Conservation (phyloP, 2,329 filamentous ascomycete genomes). For the Aspergillus alliaceus region DNA sequence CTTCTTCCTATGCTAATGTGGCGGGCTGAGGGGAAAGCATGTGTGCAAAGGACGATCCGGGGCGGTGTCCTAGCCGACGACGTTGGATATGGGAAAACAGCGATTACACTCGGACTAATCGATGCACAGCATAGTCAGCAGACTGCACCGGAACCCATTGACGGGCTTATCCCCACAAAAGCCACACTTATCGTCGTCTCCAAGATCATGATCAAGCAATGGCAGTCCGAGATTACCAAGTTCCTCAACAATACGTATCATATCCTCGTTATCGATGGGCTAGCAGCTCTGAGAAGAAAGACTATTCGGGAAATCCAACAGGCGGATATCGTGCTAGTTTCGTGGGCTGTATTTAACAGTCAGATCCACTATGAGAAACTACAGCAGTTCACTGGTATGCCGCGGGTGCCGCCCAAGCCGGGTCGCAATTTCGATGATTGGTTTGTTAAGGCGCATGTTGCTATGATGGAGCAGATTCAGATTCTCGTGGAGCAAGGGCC, state of each 20-base stretch:
- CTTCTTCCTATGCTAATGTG: constrained; percentile 53
- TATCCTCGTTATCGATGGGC: constrained; percentile 47
- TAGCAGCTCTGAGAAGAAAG: constrained; percentile 40
- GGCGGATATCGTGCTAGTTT: constrained; percentile 57
- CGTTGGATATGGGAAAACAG: constrained; percentile 68
- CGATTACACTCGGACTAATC: constrained; percentile 59
- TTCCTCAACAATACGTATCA: constrained; percentile 48
- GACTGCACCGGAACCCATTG: constrained; percentile 1
- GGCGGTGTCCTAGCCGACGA: constrained; percentile 65
- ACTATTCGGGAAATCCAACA: constrained; percentile 47
- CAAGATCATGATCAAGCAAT: constrained; percentile 56
- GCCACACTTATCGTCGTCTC: constrained; percentile 64
- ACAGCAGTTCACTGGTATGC: constrained; percentile 51
- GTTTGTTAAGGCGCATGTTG: constrained; percentile 47
- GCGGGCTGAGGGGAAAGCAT: constrained; percentile 55
- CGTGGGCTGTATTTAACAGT: constrained; percentile 51
- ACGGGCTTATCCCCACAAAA: constrained; percentile 44
- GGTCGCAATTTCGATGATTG: constrained; percentile 56
- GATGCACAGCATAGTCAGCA: constrained; percentile 42
- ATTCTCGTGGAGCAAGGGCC: constrained; percentile 33
- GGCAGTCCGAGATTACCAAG: constrained; percentile 55
- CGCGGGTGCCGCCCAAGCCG: constrained; percentile 39
- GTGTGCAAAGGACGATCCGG: constrained; percentile 39
- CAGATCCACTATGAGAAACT: constrained; percentile 51
- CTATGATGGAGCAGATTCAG: constrained; percentile 45